Conservation (phyloP, 2,329 filamentous ascomycete species). For the Clarireedia hainanense region DNA sequence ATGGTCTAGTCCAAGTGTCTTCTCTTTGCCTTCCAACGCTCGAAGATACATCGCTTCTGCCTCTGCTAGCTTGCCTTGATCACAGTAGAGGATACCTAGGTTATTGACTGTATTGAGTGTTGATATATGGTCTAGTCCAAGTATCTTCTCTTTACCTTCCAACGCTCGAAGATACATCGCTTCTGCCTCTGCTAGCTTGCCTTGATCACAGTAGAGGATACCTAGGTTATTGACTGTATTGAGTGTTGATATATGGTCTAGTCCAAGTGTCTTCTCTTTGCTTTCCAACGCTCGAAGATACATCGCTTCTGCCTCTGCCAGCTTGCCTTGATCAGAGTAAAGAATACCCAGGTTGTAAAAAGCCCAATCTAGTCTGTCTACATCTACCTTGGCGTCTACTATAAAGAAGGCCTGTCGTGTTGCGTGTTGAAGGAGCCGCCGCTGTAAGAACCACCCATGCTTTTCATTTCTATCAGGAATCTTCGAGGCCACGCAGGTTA, state of each 20-base stretch:
- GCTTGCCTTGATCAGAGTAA: slow-evolving; percentile 18
- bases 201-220: too few species aligned
- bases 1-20: too few species aligned
- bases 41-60: too few species aligned
- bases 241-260: slow-evolving; percentile 14
- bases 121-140: too few species aligned
- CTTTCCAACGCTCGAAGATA: slow-evolving; percentile 10
- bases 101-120: too few species aligned
- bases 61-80: too few species aligned
- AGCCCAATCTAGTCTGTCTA: background rate
- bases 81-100: too few species aligned
- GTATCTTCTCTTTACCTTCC: too few species aligned
- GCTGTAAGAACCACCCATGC: slow-evolving; percentile 12
- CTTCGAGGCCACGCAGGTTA: slow-evolving; percentile 7
- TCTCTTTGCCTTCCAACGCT: too few species aligned
- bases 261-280: slow-evolving; percentile 13
- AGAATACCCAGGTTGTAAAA: slow-evolving; percentile 17
- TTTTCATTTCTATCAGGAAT: slow-evolving; percentile 6
- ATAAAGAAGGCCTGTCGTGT: background rate
- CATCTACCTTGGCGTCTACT: too few species aligned
- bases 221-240: background rate
- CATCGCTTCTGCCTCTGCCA: slow-evolving; percentile 21
- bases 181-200: background rate
- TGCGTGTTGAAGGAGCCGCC: slow-evolving; percentile 17
- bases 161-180: slow-evolving; percentile 8